Base-by-base conservation (phyloP, 305 asterid genomes). In the Fraxinus floribunda region DNA sequence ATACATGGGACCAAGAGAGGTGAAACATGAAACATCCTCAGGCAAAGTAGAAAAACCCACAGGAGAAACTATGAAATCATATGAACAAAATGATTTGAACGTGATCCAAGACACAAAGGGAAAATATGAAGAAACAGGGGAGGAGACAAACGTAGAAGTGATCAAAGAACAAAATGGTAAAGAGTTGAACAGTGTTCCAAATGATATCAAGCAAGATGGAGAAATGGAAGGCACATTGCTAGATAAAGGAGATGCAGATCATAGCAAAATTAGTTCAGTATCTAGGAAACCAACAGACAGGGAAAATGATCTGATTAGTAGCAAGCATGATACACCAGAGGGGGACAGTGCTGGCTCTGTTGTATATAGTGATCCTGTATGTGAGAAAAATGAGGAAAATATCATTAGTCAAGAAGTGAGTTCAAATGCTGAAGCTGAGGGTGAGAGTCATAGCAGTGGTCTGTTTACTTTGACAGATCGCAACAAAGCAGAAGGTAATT, bases 341-440 rank as follows among this genome's bases (percentile, higher is more conserved):
- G 78, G 41, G 49, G 11, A 57, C 3, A 18, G 9, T 57, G 68
- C 68, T 57, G 68, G 68, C 10, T 57, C 68, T 57, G 68, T 18
- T n/a, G 68, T 57, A 57, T 57, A 57, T 57, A 57, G 38, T 46
- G 78, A 39, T 7, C 34, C 55, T 79, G 78, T 20, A 79, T 38
- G 66, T 16, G 70, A 36, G 60, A 16, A 11, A 57, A 57, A 6
- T 22, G 32, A 81, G 18, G 76, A 55, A 32, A 73, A 66, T n/a
- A 73, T 72, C 22, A 79, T 7, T 24, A 64, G 26, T 68, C 66
- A 8, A 62, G 80, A 10, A 38, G 39, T 36, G 36, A 30, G 41
- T 29, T 57, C 30, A 66, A 76, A 66, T 18, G 13, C 76, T 18
- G 36, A 80, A 18, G 73, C 57, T 72, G 76, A 8, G 60, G 41